A percentile compares a stretch with the other conserved stretches of the same genome.
These are phyloP conservation scores for Yamadazyma diddensiae DNA, from an alignment of 1,139 yeast genomes.

Conservation along the genomic window DNA sequence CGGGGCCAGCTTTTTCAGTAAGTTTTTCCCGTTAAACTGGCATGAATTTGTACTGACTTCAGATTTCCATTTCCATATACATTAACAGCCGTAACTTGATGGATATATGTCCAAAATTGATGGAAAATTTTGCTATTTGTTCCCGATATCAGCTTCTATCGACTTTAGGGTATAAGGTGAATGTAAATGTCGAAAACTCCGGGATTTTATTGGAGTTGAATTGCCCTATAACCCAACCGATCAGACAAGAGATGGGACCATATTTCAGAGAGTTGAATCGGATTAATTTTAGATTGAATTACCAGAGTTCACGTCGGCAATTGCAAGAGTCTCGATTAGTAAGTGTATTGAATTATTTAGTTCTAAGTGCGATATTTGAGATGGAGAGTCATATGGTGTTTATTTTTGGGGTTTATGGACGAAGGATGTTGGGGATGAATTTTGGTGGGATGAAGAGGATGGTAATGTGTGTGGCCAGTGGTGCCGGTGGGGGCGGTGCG, in stretches of 20 bases:
- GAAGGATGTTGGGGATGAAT: constrained; percentile 1
- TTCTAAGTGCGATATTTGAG: background rate
- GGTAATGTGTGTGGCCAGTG: background rate
- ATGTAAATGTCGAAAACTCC: background rate
- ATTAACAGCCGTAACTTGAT: too few relatives aligned
- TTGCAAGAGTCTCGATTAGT: too few relatives aligned
- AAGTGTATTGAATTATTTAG: background rate
- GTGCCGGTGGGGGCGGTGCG: background rate
- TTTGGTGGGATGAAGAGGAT: background rate
- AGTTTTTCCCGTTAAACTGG: too few relatives aligned
- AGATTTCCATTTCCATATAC: too few relatives aligned
- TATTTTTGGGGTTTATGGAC: background rate
- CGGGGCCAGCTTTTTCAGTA: too few relatives aligned
- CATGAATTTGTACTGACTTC: too few relatives aligned
- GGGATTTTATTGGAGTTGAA: background rate
- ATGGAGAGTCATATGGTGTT: background rate
- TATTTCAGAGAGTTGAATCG: background rate
- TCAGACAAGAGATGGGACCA: background rate
- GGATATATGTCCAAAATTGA: too few relatives aligned
- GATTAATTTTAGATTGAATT: too few relatives aligned
- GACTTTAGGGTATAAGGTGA: background rate
- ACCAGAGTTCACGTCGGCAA: too few relatives aligned
- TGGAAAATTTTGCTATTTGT: too few relatives aligned
- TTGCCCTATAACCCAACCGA: background rate
- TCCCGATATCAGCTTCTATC: too few relatives aligned